Conservation (phyloP, 75 land plant species). For the Sequoiadendron giganteum region DNA sequence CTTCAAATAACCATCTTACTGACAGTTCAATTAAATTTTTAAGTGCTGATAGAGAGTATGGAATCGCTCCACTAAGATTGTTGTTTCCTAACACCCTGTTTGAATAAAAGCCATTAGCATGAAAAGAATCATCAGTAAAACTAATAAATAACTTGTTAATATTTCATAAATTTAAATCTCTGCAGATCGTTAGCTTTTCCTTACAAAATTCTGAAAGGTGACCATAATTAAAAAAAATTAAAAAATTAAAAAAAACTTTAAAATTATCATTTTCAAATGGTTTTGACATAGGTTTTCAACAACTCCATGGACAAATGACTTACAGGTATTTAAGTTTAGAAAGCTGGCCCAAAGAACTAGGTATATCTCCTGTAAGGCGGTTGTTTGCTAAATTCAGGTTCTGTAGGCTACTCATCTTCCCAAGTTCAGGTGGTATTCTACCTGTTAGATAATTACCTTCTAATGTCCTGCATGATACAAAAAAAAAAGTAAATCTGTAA, state of each 20-base stretch:
- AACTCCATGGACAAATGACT: slow-evolving; percentile 11
- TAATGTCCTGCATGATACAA: slow-evolving; percentile 37
- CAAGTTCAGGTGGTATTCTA: slow-evolving; percentile 42
- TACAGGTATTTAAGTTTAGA: slow-evolving; percentile 44
- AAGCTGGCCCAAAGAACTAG: slow-evolving; percentile 39
- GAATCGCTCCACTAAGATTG: slow-evolving; percentile 32
- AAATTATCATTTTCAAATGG: not conserved
- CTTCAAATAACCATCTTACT: slow-evolving; percentile 10
- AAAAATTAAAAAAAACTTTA: no score
- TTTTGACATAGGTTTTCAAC: not conserved
- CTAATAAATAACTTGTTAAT: not conserved
- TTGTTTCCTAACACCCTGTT: slow-evolving; percentile 20
- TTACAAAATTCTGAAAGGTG: not conserved
- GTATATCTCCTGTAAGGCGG: slow-evolving; percentile 38
- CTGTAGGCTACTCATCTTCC: slow-evolving; percentile 30
- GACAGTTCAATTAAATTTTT: slow-evolving; percentile 50
- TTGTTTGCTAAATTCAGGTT: slow-evolving; percentile 48
- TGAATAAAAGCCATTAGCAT: not conserved
- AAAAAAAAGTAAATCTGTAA: not conserved
- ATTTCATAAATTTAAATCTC: not conserved
- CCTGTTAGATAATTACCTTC: slow-evolving; percentile 47
- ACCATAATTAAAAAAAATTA: not conserved
- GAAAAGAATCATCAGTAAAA: not conserved
- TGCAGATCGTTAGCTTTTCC: not conserved
- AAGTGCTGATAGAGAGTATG: slow-evolving; percentile 39